Conservation (phyloP, 768 basidiomycete species). For the Naganishia friedmannii region DNA sequence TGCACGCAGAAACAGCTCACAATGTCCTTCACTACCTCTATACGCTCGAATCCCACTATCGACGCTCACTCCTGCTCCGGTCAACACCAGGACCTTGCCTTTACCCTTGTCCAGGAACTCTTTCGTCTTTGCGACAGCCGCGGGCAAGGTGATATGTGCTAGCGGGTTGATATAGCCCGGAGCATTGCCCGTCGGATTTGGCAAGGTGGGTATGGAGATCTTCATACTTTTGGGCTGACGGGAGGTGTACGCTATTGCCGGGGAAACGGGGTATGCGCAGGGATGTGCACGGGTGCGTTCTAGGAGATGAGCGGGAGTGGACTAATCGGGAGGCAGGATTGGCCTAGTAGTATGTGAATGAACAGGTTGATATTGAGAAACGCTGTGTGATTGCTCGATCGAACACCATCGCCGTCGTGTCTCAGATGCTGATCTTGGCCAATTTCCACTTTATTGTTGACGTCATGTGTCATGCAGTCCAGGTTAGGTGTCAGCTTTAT, state of each 20-base stretch:
- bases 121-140: constrained; percentile 40
- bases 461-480: no score
- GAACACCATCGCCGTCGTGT: not conserved
- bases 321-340: no score
- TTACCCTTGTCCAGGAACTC: constrained; percentile 69
- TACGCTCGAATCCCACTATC: constrained; percentile 96
- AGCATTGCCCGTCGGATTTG: constrained; percentile 36
- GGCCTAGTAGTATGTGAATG: no score
- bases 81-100: constrained; percentile 63
- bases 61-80: constrained; percentile 90
- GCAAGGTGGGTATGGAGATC: constrained; percentile 51
- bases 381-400: not conserved
- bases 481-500: no score
- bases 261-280: no score
- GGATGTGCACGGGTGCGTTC: no score
- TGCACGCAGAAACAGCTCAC: constrained; percentile 22
- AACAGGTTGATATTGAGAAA: no score
- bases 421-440: not conserved
- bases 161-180: constrained; percentile 39
- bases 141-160: constrained; percentile 36
- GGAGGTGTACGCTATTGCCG: not conserved
- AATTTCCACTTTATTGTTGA: not conserved
- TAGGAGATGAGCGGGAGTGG: no score
- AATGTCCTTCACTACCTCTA: constrained; percentile 70
- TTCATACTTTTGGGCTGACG: constrained; percentile 9